Base-by-base conservation (phyloP, 768 basidiomycete genomes). In the Mycena chlorophos region DNA sequence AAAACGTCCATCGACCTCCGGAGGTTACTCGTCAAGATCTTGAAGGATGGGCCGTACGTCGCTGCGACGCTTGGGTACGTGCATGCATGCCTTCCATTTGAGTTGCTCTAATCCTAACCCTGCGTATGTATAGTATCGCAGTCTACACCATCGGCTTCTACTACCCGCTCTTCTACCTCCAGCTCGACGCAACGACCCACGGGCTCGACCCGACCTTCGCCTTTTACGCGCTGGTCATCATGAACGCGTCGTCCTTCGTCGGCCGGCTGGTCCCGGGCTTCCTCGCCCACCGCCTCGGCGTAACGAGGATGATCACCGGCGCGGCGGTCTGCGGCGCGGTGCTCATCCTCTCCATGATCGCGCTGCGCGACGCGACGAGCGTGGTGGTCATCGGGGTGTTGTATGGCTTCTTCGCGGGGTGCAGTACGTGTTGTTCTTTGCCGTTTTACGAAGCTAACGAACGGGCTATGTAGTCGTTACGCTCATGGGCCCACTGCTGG, bases 191-290 rank as follows among this genome's bases (percentile, higher is more conserved):
- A 1, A 48, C 65, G 27, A 26, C 52, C 23, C 73, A 73, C 47
- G 66, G 68, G 1, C 61, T 69, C 42, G 56, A 64, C 19, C 29
- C 62, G 8, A 67, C 55, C 4, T 67, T 78, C 16, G 66, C 73
- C 3, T 75, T 77, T 48, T 75, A 76, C 49, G 69, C 74, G 67
- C 51, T 78, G n/a, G 70, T 74, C 3, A 69, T 79, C 25, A 54
- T 76, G 26, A 80, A 78, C 55, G 71, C 65, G 5, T 67, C 68
- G 22, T 65, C 66, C 37, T 61, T 77, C 26, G 60, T 73, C 20
- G 79, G 78, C 4, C 73, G 77, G 25, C 40, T 77, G 1, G 56
- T 71, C 8, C 66, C 73, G 0, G 73, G 71, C 29, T 70, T 75
- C 30, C 58, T 77, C 29, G 69, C 69, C 8, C 52, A 65, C 13